Conservation (phyloP, 164 flowering plant genomes). For the Vitis labrusca region DNA sequence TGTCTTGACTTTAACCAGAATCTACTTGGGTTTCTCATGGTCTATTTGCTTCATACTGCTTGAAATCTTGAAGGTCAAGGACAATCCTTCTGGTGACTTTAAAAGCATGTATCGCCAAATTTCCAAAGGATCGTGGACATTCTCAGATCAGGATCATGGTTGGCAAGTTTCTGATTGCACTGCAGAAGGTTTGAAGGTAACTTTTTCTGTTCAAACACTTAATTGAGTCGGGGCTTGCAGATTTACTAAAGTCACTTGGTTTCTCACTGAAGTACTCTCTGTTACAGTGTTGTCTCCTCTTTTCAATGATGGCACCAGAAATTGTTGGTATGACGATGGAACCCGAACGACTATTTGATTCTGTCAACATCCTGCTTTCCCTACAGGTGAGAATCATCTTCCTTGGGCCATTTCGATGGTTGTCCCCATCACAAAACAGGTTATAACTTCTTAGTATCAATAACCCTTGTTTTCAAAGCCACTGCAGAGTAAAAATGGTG, state of each 20-base stretch:
- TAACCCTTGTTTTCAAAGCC: too few species aligned
- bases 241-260: not conserved
- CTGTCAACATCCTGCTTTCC: conserved; percentile 46
- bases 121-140: conserved; percentile 57
- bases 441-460: not conserved
- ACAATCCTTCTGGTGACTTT: conserved; percentile 49
- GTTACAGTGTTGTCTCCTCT: conserved; percentile 34
- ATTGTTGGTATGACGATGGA: conserved; percentile 45
- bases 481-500: conserved; percentile 25
- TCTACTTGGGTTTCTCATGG: too few species aligned
- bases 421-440: too few species aligned
- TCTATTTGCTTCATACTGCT: not conserved
- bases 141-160: conserved; percentile 58
- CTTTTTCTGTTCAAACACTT: not conserved
- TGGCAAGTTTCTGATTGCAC: conserved; percentile 68
- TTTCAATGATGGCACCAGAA: conserved; percentile 43
- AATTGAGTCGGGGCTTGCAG: not conserved
- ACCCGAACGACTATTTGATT: conserved; percentile 38
- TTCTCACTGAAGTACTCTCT: not conserved
- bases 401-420: too few species aligned
- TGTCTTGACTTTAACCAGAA: not conserved
- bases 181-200: conserved; percentile 55
- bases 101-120: conserved; percentile 44
- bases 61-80: conserved; percentile 26
- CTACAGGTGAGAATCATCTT: conserved; percentile 33